These are phyloP conservation scores for Phialocephala subalpina DNA, from an alignment of 2,329 filamentous ascomycete species.

Conservation along the genomic window DNA sequence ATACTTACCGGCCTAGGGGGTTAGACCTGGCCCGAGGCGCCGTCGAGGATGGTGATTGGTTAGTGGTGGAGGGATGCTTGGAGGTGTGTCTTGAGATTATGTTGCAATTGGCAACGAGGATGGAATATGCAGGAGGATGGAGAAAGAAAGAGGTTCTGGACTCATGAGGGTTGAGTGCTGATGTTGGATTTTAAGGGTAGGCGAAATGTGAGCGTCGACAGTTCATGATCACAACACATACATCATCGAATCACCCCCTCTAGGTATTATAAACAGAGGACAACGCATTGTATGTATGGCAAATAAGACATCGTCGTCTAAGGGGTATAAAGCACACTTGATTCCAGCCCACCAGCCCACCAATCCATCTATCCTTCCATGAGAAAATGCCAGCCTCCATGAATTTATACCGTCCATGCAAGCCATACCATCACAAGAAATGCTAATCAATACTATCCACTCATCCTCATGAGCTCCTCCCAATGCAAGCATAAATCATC, in stretches of 20 bases:
- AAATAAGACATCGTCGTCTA: neutral
- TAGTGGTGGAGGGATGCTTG: too few species aligned
- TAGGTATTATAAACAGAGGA: neutral
- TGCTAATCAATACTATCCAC: constrained; percentile 17
- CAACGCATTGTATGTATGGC: neutral
- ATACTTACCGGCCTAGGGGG: too few species aligned
- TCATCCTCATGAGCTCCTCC: constrained; percentile 8
- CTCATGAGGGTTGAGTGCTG: neutral
- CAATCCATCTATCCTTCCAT: constrained; percentile 14
- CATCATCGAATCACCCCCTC: neutral
- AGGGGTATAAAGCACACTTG: constrained; percentile 8
- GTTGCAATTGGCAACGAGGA: too few species aligned
- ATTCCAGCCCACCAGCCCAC: constrained; percentile 15
- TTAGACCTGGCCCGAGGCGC: too few species aligned
- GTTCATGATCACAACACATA: neutral
- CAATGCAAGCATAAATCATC: constrained; percentile 18
- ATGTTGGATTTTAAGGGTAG: neutral
- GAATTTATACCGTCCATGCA: constrained; percentile 13
- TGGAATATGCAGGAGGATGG: too few species aligned
- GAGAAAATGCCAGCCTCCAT: constrained; percentile 1
- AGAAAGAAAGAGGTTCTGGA: too few species aligned
- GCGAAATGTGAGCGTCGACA: neutral
- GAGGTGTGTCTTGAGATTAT: too few species aligned
- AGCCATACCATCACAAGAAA: constrained; percentile 9
- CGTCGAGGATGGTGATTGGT: too few species aligned